Evolutionary conservation across 1,284 basidiomycete genomes (phyloP).

Genomic region (Gomphus bonarii): DNA sequence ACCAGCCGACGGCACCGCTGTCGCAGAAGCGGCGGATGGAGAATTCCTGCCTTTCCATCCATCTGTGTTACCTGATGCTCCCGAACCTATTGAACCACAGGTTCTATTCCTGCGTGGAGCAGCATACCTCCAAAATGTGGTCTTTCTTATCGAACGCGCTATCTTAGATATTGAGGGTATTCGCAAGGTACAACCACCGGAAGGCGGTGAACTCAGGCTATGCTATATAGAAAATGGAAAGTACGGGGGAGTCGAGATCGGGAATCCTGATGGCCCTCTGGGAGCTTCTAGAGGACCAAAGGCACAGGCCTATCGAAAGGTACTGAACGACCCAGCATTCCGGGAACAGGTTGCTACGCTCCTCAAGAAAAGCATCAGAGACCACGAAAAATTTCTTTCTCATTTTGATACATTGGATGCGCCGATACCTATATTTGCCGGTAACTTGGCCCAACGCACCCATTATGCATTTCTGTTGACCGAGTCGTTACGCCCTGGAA

Average conservation of each 20-base stretch:
- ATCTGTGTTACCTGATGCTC: slow-evolving; percentile 60
- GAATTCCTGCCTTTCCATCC: slow-evolving; percentile 43
- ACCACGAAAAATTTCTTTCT: slow-evolving; percentile 68
- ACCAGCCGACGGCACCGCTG: slow-evolving; percentile 50
- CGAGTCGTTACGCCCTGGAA: slow-evolving; percentile 54
- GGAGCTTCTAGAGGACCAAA: slow-evolving; percentile 50
- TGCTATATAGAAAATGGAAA: slow-evolving; percentile 59
- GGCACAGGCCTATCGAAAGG: slow-evolving; percentile 46
- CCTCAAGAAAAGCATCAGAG: slow-evolving; percentile 62
- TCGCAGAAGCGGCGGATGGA: slow-evolving; percentile 27
- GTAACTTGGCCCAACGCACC: slow-evolving; percentile 41
- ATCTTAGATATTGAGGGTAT: slow-evolving; percentile 61
- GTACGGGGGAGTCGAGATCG: slow-evolving; percentile 69
- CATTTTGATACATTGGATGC: slow-evolving; percentile 68
- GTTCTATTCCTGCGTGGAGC: slow-evolving; percentile 72
- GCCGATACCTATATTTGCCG: slow-evolving; percentile 13
- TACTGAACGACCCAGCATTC: slow-evolving; percentile 40
- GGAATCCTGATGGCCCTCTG: slow-evolving; percentile 63
- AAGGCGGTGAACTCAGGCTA: slow-evolving; percentile 62
- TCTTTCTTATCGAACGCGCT: slow-evolving; percentile 59
- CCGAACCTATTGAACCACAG: slow-evolving; percentile 72
- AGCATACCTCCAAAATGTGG: slow-evolving; percentile 66
- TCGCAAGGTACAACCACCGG: slow-evolving; percentile 39
- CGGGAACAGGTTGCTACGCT: slow-evolving; percentile 46
- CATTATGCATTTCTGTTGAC: slow-evolving; percentile 59